Conservation (phyloP, 208 protist genomes). For the Entamoeba histolytica region DNA sequence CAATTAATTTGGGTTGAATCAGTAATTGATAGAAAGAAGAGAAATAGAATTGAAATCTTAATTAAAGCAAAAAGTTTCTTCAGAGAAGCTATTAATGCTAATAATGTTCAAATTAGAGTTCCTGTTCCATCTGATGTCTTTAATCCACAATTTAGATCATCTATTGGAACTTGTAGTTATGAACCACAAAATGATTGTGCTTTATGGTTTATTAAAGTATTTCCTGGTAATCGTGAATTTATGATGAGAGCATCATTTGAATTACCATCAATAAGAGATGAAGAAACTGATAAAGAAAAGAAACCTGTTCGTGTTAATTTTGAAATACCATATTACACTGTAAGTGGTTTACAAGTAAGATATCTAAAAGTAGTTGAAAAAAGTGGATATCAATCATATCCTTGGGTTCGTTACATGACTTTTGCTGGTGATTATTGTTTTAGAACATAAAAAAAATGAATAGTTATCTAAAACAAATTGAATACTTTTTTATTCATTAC, state of each 20-base stretch:
- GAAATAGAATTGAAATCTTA: neutral
- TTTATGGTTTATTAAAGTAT: constrained; percentile 50
- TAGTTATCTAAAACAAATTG: too few species aligned
- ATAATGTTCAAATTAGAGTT: constrained; percentile 1
- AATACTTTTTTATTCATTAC: too few species aligned
- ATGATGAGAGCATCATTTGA: constrained; percentile 21
- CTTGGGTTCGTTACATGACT: neutral
- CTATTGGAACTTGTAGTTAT: neutral
- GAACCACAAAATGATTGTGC: constrained; percentile 13
- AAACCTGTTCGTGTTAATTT: neutral
- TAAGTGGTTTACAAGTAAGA: neutral
- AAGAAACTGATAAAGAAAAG: neutral
- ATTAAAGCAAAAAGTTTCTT: neutral
- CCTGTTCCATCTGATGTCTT: constrained; percentile 2
- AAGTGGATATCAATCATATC: neutral
- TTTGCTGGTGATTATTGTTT: neutral
- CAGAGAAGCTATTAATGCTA: neutral
- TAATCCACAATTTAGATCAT: neutral
- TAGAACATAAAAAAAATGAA: neutral
- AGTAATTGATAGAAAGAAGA: neutral
- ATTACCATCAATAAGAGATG: neutral
- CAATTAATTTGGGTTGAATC: neutral
- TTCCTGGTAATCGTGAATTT: constrained; percentile 39
- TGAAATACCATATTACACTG: neutral
- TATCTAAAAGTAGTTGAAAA: constrained; percentile 3